Evolutionary conservation across 345 rosid species (phyloP), one percentile per base, ranked within the genome.

Genomic region (Syzygium aromaticum): DNA sequence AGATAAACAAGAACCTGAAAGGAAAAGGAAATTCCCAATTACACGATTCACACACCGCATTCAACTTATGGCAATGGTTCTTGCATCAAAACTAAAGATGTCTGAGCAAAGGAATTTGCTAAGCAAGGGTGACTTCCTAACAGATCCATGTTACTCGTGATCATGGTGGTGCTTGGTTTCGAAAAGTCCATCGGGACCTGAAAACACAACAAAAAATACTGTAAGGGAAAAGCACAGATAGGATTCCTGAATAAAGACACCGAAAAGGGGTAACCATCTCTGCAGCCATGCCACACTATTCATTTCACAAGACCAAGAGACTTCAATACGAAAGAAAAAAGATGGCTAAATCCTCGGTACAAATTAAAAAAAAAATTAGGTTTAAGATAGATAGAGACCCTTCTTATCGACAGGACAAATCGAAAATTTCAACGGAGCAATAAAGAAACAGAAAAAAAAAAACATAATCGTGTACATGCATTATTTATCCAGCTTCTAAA

Each of bases 151-250:
- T 8, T 8, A 78, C 64, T 40, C 40, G 52, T 56, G 7, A 52
- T 80, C 92, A 86, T 92, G 94, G 90, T 94, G 98, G 90, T 95
- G 94, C 91, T 93, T 92, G 38, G 2, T 61, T 90, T 96, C 98
- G 82, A 97, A 95, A 16, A 96, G 93, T 86, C 99, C 98, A 89
- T 97, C 95, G 3, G 99, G 99, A 90, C 99, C 99, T 97, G 97
- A 85, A 84, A 52, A 91, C 28, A 21, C 43, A 86, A 77, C 82
- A 49, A 21, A 59, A 30, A 54, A 54, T 77, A 30, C 61, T 2
- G 57, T 54, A 84, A 46, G 86, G 46, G 57, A 77, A 77, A 53
- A 12, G 49, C 5, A 15, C 27, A 30, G 8, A 84, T 38, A 73
- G 82, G 46, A 38, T 38, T 38, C 15, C 15, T 67, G 49, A 67